Evolutionary conservation across 495 filamentous ascomycete genomes (phyloP), one percentile per base, ranked within the genome.

Genomic region (Trichoderma virens): DNA sequence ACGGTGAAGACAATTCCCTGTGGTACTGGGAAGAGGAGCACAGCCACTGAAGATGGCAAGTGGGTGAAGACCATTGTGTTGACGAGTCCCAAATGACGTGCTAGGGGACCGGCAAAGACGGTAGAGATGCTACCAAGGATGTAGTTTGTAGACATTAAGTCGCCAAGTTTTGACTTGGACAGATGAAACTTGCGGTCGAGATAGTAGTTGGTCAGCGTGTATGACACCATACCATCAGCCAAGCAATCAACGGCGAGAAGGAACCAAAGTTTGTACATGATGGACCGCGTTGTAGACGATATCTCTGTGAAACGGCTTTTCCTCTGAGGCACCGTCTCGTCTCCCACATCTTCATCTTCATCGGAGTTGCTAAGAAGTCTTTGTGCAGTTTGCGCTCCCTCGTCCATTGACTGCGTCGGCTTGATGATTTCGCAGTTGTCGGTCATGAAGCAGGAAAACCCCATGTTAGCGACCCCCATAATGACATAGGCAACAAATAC

Each of bases 231-330:
- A 32, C 91, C 90, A 47, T 88, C 89, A 2, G 90, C 89, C 54
- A 94, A 80, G 0, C 87, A 86, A 76, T 97, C 92, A 2, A 96
- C 71, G 43, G 85, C 83, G 67, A 96, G 87, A 13, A 96, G 77
- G 61, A 90, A 80, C 75, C 89, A 91, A 0, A 96, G 77, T 20
- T 87, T 83, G 60, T 86, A 71, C 64, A 96, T 83, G 63, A 90
- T 80, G 0, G 78, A 75, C 43, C 83, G 78, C 13, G 87, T 83
- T 43, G 83, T 72, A 1, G 68, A 68, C 8, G 86, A 87, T 27
- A 89, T 82, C 47, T 82, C 79, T 0, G 83, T 74, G 30, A 87
- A 61, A 68, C 62, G 65, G 61, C 65, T 64, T 23, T 41, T 60
- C 28, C n/a, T 27, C 35, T 60, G 1, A 13, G 51, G 20, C 18